A percentile compares a stretch with the other conserved stretches of the same genome.
phyloP scores from a whole-genome alignment of 768 basidiomycete species.

The Mycena galericulata region DNA sequence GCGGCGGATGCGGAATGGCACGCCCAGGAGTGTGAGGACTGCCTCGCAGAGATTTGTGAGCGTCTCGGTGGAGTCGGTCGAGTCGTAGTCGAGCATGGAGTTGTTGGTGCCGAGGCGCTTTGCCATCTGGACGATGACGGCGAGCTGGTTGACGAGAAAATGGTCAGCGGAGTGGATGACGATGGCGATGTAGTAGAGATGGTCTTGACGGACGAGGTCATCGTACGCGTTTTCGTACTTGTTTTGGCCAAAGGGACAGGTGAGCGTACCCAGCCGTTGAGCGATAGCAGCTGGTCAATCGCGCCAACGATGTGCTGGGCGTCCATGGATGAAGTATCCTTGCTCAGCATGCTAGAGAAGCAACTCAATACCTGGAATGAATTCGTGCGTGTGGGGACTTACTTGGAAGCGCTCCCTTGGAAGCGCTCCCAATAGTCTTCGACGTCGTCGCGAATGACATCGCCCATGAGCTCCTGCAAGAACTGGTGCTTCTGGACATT shows the following conservation, averaged over 20 bases:
- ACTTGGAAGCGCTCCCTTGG: conserved; percentile 95
- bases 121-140: conserved; percentile 96
- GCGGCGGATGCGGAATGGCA: conserved; percentile 93
- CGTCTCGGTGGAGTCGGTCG: conserved; percentile 94
- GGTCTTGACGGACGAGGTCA: conserved; percentile 85
- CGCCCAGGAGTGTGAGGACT: conserved; percentile 91
- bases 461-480: conserved; percentile 87
- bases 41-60: conserved; percentile 95
- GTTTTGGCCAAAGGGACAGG: conserved; percentile 95
- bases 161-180: conserved; percentile 98
- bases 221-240: conserved; percentile 88
- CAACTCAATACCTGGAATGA: conserved; percentile 12
- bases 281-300: conserved; percentile 91
- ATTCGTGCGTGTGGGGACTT: conserved; percentile 49
- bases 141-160: conserved; percentile 97
- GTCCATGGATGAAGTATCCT: conserved; percentile 90
- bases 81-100: conserved; percentile 98
- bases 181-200: conserved; percentile 94
- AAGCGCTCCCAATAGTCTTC: conserved; percentile 93
- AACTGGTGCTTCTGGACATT: conserved; percentile 93
- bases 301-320: conserved; percentile 89
- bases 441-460: conserved; percentile 80
- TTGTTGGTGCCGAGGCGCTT: conserved; percentile 90
- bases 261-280: conserved; percentile 99
- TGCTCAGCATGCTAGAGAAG: conserved; percentile 77